Base-by-base conservation (phyloP, 2,329 filamentous ascomycete species). In the Ascochyta clinopodiicola region DNA sequence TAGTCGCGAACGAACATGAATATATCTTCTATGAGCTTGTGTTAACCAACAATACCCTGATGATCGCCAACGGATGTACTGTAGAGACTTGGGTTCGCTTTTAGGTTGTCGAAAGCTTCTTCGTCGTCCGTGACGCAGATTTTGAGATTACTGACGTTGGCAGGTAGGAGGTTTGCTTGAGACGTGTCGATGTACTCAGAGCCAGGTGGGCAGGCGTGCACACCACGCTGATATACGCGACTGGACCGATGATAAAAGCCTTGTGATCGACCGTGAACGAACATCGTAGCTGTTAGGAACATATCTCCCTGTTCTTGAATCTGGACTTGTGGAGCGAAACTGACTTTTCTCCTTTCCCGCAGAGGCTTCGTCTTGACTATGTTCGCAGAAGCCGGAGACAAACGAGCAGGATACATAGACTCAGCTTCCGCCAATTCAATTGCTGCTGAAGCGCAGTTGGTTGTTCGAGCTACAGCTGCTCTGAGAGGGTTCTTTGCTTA, bases 61-160 rank as follows among this genome's bases (percentile, higher is more conserved):
- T 44, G n/a, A 4, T 37, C 10, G 5, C 40, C 36, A 3, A 50
- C 24, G 29, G 4, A 31, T 4, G 40, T 31, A 10, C 19, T 6
- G n/a, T 35, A 21, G 2, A 31, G 9, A 1, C 19, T 3, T 9
- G 17, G 22, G 3, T 50, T 5, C 4, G 2, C 19, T 6, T 25
- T 8, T 1, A 43, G 29, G 1, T 6, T 17, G 2, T 49, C 35
- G 19, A 50, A 50, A 3, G 52, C 45, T 6, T 42, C 22, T 24
- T 46, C 29, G 13, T 50, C 45, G 19, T 55, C 40, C 0, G 52
- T 55, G 25, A 50, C 24, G 24, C 42, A 46, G 35, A 50, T 21
- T 5, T 55, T 55, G 29, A 55, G 52, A 9, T 50, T 37, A 12
- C 15, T 24, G 22, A 55, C 9, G 13, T 50, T 21, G 29, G 40